Evolutionary conservation across 2,329 filamentous ascomycete genomes (phyloP), one percentile per base, ranked within the genome.

Genomic region (Penicillium sp.): DNA sequence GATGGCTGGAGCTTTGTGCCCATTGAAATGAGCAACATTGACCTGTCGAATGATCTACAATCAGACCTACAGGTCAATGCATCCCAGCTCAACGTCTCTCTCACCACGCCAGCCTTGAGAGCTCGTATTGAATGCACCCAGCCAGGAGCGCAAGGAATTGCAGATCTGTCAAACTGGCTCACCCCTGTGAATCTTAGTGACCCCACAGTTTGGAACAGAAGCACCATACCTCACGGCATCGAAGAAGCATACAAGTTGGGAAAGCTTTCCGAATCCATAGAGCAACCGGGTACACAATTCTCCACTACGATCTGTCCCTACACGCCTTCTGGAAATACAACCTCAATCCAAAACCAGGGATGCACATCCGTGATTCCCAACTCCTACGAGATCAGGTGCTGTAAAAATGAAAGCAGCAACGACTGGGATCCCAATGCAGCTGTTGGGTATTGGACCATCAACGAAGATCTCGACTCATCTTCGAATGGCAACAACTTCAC

Each of bases 1-100:
- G 51, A 54, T 8, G 51, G 53, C 8, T 56, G 53, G 53, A 54
- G 44, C 22, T 56, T 56, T 37, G 48, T 51, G 1, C 53, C 53
- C 2, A 9, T 16, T 1, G 13, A 36, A 1, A 11, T 47, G 18
- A 8, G 24, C 10, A 35, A 24, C 3, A 4, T 46, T 7, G 6
- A 16, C 7, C 20, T n/a, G 5, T 18, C 11, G 10, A 39, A 20
- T n/a, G n/a, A 46, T 10, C 39, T 49, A 23, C 43, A 34, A 9
- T 39, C 42, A 2, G 29, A 37, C 13, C 38, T 11, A 10, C 1
- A 24, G 3, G 22, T 16, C 6, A 14, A 32, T 1, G 40, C 6
- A 2, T 13, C 45, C 4, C 40, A 18, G 13, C 22, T 41, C 1
- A 56, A 54, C 18, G 35, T 56, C 24, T 32, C 51, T 0, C 50